Evolutionary conservation across 23 red algal genomes (phyloP), one percentile per base, ranked within the genome.

Genomic region (Gracilaria gracilis): DNA sequence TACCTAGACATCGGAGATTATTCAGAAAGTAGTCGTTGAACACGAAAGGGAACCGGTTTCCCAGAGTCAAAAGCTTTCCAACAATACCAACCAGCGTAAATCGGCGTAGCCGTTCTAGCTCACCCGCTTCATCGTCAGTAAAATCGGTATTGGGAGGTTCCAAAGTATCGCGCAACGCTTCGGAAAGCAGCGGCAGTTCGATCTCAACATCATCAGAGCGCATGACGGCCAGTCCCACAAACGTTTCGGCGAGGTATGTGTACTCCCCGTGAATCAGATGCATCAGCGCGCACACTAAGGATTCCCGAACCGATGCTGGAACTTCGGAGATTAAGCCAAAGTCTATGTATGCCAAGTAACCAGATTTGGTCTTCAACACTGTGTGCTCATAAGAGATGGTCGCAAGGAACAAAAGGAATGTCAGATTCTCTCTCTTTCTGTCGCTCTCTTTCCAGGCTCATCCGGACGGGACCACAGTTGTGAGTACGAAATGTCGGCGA

Each of bases 241-340:
- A 95, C 25, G 85, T 86, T 66, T 95, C 91, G 23, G 96, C 96
- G n/a, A 98, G 82, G 24, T 80, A 79, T 27, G 81, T 84, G 67
- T 95, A 98, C 31, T 98, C 93, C 48, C 96, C 75, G 81, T 95
- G 94, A 53, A 98, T 95, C 12, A 98, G 85, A 58, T 98, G 96
- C 79, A 98, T 81, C 6, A 98, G 69, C 12, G 96, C 72, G 73
- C 88, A 95, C n/a, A 95, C 88, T 38, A 98, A 86, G 44, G 96
- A 95, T 55, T 95, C 70, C 14, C 88, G 81, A 42, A 86, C 85
- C 4, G 82, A 65, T 16, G 25, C 54, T 17, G 96, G 93, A 53
- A 98, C 79, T 25, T 93, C 61, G 21, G 84, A 83, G 57, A 95
- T 74, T 9, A 98, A 39, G 15, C 96, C 96, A 88, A 91, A 98